phyloP scores from a whole-genome alignment of 1,139 yeast species.

The Sugiyamaella neomexicana region DNA sequence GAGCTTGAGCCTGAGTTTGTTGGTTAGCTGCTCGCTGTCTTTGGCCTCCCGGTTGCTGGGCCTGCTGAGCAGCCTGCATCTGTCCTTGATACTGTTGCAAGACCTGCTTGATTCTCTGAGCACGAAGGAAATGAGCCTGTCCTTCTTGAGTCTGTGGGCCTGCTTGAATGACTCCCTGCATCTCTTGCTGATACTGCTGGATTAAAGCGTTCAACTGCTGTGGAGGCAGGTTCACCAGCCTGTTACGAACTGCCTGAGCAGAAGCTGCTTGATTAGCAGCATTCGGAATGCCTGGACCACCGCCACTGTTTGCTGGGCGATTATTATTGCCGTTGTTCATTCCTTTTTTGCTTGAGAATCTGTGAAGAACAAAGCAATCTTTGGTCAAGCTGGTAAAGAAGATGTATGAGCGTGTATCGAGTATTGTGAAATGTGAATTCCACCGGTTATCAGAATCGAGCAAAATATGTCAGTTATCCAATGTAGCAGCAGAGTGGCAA shows the following conservation, averaged over 20 bases:
- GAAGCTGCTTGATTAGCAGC: slow-evolving; percentile 5
- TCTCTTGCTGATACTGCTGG: slow-evolving; percentile 58
- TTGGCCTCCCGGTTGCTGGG: slow-evolving; percentile 19
- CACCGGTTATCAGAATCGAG: neutral
- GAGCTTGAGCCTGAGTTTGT: slow-evolving; percentile 24
- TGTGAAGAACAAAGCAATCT: neutral
- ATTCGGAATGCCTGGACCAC: neutral
- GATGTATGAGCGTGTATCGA: neutral
- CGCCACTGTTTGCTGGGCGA: neutral
- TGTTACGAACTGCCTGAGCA: slow-evolving; percentile 9
- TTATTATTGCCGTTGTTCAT: slow-evolving; percentile 1
- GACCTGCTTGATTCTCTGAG: slow-evolving; percentile 61
- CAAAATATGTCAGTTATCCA: neutral
- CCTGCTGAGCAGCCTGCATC: slow-evolving; percentile 30
- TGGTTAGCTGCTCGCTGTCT: slow-evolving; percentile 19
- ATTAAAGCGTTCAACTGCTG: slow-evolving; percentile 57
- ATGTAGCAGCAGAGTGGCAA: neutral
- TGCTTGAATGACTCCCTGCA: slow-evolving; percentile 57
- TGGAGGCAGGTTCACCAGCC: slow-evolving; percentile 27
- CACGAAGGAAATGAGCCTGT: slow-evolving; percentile 64
- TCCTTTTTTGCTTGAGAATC: neutral
- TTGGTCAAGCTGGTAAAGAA: neutral
- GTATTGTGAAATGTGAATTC: neutral
- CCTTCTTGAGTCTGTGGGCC: slow-evolving; percentile 67
- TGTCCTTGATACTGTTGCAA: slow-evolving; percentile 41